A percentile compares a stretch with the other conserved stretches of the same genome.
Conservation (phyloP, 2,329 filamentous ascomycete genomes). For the Fonsecaea erecta region DNA sequence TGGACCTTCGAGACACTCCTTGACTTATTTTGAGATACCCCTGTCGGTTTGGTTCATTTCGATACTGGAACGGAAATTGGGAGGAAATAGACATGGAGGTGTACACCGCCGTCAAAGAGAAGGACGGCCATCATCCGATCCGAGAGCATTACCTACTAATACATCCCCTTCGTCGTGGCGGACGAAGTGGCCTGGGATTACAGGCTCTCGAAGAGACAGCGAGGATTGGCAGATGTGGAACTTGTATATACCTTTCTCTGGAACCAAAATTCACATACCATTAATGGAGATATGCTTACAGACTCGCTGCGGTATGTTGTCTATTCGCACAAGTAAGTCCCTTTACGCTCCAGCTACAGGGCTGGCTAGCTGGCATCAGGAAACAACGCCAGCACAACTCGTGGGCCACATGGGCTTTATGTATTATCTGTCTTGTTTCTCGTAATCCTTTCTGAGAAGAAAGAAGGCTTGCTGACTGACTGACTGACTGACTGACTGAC, state of each 20-base stretch:
- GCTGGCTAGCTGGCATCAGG: no score
- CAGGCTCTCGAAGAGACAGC: background rate
- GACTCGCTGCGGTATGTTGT: background rate
- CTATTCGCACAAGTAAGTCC: background rate
- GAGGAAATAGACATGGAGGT: background rate
- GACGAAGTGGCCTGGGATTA: background rate
- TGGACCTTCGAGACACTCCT: slow-evolving; percentile 21
- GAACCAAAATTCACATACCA: background rate
- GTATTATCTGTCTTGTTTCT: no score
- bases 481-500: no score
- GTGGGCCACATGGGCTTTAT: no score
- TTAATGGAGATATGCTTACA: background rate
- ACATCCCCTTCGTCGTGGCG: background rate
- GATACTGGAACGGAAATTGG: background rate
- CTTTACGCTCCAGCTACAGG: no score
- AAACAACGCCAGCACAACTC: no score
- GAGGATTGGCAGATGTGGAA: background rate
- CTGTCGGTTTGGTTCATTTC: slow-evolving; percentile 12
- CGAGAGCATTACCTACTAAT: background rate
- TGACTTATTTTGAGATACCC: slow-evolving; percentile 22
- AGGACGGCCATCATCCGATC: background rate
- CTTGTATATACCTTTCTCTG: slow-evolving; percentile 1
- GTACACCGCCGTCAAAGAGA: background rate
- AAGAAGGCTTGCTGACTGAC: no score
- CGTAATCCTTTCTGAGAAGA: no score